phyloP scores from a whole-genome alignment of 441 rosid genomes.

The Lepidium campestre region DNA sequence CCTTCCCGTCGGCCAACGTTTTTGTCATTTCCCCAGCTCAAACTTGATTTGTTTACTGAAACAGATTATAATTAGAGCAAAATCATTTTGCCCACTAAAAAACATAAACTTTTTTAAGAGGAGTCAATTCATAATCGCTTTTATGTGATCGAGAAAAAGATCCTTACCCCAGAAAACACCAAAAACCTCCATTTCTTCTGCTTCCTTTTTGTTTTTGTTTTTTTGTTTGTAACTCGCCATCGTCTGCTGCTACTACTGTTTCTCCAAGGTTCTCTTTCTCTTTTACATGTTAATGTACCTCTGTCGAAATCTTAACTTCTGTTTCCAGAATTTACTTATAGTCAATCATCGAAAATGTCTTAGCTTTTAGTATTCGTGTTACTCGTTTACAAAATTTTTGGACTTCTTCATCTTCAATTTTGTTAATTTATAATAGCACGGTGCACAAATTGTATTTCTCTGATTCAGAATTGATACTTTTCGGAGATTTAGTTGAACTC shows the following conservation, averaged over 20 bases:
- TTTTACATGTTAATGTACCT: not conserved
- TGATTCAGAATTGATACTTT: not conserved
- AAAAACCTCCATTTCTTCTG: not conserved
- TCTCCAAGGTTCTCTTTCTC: constrained; percentile 13
- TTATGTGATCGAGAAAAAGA: constrained; percentile 25
- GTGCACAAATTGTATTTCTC: not conserved
- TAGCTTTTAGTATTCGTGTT: not conserved
- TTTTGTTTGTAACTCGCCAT: not conserved
- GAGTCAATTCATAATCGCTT: not conserved
- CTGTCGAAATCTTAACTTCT: not conserved
- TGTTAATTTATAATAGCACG: not conserved
- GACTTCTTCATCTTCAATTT: not conserved
- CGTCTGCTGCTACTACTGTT: not conserved
- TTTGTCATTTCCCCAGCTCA: not conserved
- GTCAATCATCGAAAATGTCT: constrained; percentile 1
- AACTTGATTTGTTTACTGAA: not conserved
- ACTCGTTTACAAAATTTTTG: not conserved
- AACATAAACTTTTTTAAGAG: not conserved
- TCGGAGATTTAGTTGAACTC: not conserved
- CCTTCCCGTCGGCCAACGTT: constrained; percentile 7
- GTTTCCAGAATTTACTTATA: not conserved
- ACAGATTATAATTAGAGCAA: not conserved
- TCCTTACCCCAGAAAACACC: constrained; percentile 14
- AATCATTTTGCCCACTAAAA: no score
- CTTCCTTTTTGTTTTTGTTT: not conserved